Evolutionary conservation across 2,329 filamentous ascomycete species (phyloP), one percentile per base, ranked within the genome.

Genomic region (Cladosporium sp.): DNA sequence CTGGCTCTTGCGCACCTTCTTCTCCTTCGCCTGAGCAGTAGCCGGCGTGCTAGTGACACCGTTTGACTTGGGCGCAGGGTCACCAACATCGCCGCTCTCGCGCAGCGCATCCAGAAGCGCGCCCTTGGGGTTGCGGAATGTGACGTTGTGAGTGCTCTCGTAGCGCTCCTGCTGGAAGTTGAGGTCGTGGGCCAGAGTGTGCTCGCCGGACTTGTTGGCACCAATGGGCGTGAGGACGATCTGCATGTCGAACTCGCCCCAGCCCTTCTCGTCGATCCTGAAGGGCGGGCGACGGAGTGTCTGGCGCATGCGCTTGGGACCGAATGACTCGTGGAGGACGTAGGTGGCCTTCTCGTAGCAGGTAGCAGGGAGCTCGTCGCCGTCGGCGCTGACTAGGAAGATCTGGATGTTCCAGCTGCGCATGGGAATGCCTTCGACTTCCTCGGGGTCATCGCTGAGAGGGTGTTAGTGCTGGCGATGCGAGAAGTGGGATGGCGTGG

Each of bases 191-290:
- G 84, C 81, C 69, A 99, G 84, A 16, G 86, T 84, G 74, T 92
- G 87, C 75, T 97, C 94, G 65, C 89, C 88, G 65, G 87, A 90
- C 83, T 97, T 97, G 79, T 95, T 92, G 23, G 68, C 69, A 23
- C 76, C 76, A 32, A 90, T 88, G 51, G 90, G 91, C 75, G 89
- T 90, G 71, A 96, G 85, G 68, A 91, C 88, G 74, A 98, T 95
- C 57, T 84, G 85, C 88, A 99, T 94, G 77, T 98, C 95, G 77
- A 99, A 99, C 81, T 98, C 95, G 75, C 95, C 95, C 95, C 95
- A 99, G 71, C 95, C 95, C 80, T 97, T 91, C 79, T 99, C 96
- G 69, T 88, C 84, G 79, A 96, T 96, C 70, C 85, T 86, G 82
- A 98, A 99, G 0, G 95, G 95, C 0, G 93, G 87, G 70, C 91